These are phyloP conservation scores for Xylariomycetidae sp. DNA, from an alignment of 2,329 filamentous ascomycete genomes.

Conservation along the genomic window DNA sequence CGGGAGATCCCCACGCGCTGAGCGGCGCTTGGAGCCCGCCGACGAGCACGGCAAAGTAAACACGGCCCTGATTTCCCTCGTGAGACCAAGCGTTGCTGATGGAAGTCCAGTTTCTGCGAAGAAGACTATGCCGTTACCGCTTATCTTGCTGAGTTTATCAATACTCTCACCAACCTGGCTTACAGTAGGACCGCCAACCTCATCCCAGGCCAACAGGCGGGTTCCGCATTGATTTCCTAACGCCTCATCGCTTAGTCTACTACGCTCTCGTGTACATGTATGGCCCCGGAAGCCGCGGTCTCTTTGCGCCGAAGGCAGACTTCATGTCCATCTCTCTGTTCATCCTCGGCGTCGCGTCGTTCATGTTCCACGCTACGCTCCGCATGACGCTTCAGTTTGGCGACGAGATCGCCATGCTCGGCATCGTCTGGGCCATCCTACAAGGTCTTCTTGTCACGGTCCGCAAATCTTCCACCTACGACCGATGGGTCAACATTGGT, in stretches of 20 bases:
- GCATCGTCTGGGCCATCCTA: constrained; percentile 45
- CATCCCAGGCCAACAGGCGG: neutral
- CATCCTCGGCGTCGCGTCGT: constrained; percentile 35
- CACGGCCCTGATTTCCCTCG: neutral
- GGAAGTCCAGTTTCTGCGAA: constrained; percentile 28
- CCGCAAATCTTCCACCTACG: constrained; percentile 31
- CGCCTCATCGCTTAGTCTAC: constrained; percentile 34
- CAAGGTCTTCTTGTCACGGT: constrained; percentile 39
- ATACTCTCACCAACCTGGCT: constrained; percentile 43
- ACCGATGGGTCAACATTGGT: constrained; percentile 26
- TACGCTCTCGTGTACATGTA: constrained; percentile 34
- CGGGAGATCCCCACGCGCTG: constrained; percentile 27
- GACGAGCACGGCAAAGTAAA: constrained; percentile 34
- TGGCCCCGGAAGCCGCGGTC: constrained; percentile 22
- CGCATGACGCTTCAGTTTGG: constrained; percentile 37
- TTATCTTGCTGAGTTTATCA: constrained; percentile 49
- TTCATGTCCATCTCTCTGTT: constrained; percentile 36
- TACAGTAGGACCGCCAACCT: constrained; percentile 32
- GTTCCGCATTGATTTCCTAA: too few relatives aligned
- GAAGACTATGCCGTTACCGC: constrained; percentile 48
- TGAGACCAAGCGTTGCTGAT: constrained; percentile 1
- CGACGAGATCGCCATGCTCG: constrained; percentile 55
- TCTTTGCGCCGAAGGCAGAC: constrained; percentile 29
- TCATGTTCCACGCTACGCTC: constrained; percentile 39
- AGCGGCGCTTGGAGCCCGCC: constrained; percentile 33